Evolutionary conservation across 176 grass and related monocot species (phyloP).

Genomic region (Oryza punctata): DNA sequence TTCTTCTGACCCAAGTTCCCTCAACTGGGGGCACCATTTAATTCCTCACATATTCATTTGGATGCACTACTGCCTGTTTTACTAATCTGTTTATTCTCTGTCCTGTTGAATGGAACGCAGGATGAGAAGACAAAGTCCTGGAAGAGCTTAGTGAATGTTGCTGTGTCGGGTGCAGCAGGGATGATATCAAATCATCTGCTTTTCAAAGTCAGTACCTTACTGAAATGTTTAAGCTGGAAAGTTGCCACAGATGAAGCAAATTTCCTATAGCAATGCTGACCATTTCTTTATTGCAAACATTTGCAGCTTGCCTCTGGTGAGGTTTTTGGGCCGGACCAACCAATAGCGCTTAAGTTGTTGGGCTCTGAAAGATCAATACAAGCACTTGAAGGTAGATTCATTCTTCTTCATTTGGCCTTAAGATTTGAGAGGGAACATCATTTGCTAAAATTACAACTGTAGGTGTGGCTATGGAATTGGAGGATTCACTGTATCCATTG

Average conservation of each 20-base stretch:
- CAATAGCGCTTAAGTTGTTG: slow-evolving; percentile 80
- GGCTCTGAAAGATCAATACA: slow-evolving; percentile 92
- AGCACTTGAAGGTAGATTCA: slow-evolving; percentile 78
- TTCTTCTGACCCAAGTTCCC: not conserved
- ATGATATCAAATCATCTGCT: slow-evolving; percentile 98
- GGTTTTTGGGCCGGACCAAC: slow-evolving; percentile 89
- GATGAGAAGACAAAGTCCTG: slow-evolving; percentile 78
- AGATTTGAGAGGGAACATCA: slow-evolving; percentile 3
- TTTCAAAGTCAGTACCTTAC: slow-evolving; percentile 67
- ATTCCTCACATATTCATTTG: not conserved
- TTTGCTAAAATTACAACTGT: slow-evolving; percentile 28
- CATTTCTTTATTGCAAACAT: not conserved
- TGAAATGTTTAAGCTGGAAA: not conserved
- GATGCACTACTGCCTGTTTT: not conserved
- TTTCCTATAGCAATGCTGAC: not conserved
- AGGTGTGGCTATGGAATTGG: slow-evolving; percentile 98
- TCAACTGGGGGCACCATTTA: not conserved
- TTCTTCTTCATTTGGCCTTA: slow-evolving; percentile 10
- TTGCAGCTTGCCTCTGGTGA: slow-evolving; percentile 91
- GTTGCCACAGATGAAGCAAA: not conserved
- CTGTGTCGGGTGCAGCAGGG: slow-evolving; percentile 87
- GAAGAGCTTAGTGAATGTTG: slow-evolving; percentile 87
- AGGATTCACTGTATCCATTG: slow-evolving; percentile 92
- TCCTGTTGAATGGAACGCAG: slow-evolving; percentile 38
- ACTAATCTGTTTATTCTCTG: not conserved